Conservation (phyloP, 768 basidiomycete genomes). For the Clitopilus hobsonii region DNA sequence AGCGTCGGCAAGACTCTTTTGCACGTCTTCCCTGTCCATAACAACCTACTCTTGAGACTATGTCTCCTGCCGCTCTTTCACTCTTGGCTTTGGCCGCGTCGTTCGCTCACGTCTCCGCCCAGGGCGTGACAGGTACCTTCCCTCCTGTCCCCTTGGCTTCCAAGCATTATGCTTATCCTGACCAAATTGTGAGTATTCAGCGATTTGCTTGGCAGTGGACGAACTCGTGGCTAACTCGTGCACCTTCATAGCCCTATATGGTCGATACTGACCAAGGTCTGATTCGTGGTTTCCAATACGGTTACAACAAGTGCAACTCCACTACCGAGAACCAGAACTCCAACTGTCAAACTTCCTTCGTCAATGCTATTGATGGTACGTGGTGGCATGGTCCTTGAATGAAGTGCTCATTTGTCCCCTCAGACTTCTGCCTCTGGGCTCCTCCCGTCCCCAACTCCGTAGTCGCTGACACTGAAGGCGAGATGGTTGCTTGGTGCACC, state of each 20-base stretch:
- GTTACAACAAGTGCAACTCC: conserved; percentile 67
- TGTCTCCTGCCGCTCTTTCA: conserved; percentile 44
- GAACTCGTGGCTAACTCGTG: not conserved
- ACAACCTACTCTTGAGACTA: conserved; percentile 12
- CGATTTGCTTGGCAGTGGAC: not conserved
- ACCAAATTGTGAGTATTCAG: conserved; percentile 32
- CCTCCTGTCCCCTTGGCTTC: conserved; percentile 41
- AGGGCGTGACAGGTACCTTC: conserved; percentile 27
- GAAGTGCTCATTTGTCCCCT: not conserved
- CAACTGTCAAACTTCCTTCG: conserved; percentile 54
- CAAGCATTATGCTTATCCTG: conserved; percentile 41
- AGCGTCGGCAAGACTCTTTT: not conserved
- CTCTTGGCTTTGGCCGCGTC: conserved; percentile 26
- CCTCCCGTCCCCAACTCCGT: conserved; percentile 36
- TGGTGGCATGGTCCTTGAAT: conserved; percentile 4
- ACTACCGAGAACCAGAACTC: conserved; percentile 59
- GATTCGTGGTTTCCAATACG: conserved; percentile 40
- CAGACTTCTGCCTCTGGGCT: conserved; percentile 61
- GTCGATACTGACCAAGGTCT: conserved; percentile 30
- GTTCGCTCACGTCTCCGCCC: conserved; percentile 20
- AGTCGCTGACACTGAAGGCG: conserved; percentile 56
- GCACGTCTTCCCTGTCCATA: conserved; percentile 1
- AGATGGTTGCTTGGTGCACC: conserved; percentile 69
- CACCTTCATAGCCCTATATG: conserved; percentile 25
- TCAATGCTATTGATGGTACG: conserved; percentile 58